phyloP scores from a whole-genome alignment of 257 asterid species.

The Thymus quinquecostatus region DNA sequence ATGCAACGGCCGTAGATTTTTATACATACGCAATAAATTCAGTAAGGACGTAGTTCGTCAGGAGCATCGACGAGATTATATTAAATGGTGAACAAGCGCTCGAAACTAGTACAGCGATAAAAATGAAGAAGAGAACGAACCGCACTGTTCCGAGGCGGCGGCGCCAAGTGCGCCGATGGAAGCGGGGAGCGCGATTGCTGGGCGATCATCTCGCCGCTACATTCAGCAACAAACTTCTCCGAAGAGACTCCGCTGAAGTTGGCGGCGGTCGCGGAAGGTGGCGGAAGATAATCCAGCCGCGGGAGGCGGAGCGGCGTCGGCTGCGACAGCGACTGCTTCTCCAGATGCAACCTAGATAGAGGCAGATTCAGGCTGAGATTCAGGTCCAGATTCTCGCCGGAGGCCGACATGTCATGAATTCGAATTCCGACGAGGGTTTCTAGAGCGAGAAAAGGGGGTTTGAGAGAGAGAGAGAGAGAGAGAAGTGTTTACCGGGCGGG shows the following conservation, averaged over 20 bases:
- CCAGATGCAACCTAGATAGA: slow-evolving; percentile 39
- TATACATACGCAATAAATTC: neutral
- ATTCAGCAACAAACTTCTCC: slow-evolving; percentile 15
- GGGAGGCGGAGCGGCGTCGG: slow-evolving; percentile 18
- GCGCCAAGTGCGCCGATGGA: slow-evolving; percentile 21
- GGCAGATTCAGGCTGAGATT: slow-evolving; percentile 47
- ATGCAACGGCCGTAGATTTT: neutral
- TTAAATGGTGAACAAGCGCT: neutral
- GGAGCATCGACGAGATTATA: neutral
- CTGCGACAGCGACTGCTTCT: slow-evolving; percentile 28
- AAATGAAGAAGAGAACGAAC: slow-evolving; percentile 28
- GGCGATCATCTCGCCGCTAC: slow-evolving; percentile 1
- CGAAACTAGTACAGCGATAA: neutral
- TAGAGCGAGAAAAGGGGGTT: too few relatives aligned
- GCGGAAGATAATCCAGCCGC: slow-evolving; percentile 28
- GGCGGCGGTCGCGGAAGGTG: slow-evolving; percentile 20
- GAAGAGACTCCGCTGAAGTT: neutral
- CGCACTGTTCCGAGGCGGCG: slow-evolving; percentile 29
- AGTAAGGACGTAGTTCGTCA: neutral
- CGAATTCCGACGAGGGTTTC: neutral
- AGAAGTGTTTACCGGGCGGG: slow-evolving; percentile 3
- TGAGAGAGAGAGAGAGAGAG: neutral
- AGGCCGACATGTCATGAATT: slow-evolving; percentile 36
- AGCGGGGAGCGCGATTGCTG: neutral
- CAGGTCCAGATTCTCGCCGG: slow-evolving; percentile 53